Percentiles rank a stretch among this genome's conserved stretches.
These are phyloP conservation scores for Wickerhamomyces kurtzmanii DNA, from an alignment of 805 yeast species.

Conservation along the genomic window DNA sequence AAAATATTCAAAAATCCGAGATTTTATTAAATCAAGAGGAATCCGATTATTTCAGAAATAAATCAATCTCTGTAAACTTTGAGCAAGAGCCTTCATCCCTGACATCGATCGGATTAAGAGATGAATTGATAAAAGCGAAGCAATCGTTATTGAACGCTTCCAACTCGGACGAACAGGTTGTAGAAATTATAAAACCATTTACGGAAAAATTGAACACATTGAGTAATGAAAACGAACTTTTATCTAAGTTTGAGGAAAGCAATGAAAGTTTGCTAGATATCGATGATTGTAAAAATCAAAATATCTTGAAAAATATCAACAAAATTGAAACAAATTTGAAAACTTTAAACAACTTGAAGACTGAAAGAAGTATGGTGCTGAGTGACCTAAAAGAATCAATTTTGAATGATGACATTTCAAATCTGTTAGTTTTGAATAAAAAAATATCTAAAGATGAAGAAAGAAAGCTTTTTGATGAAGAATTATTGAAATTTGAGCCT, in stretches of 20 bases:
- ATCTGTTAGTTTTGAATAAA: conserved; percentile 57
- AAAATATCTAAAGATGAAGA: conserved; percentile 48
- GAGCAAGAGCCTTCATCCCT: conserved; percentile 24
- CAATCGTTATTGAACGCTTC: conserved; percentile 54
- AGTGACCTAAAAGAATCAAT: conserved; percentile 59
- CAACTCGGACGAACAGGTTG: conserved; percentile 45
- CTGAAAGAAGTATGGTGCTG: conserved; percentile 53
- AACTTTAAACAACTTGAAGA: conserved; percentile 51
- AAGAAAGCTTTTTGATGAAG: conserved; percentile 53
- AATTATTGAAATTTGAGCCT: conserved; percentile 67
- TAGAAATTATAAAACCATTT: conserved; percentile 33
- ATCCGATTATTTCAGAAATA: conserved; percentile 20
- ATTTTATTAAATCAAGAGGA: conserved; percentile 22
- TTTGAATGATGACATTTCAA: conserved; percentile 79
- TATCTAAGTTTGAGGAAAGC: conserved; percentile 6
- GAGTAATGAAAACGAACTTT: conserved; percentile 29
- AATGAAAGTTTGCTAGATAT: conserved; percentile 51
- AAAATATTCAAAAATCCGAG: conserved; percentile 26
- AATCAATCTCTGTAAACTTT: conserved; percentile 23
- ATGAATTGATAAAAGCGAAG: conserved; percentile 47
- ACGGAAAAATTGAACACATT: conserved; percentile 33
- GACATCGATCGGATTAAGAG: conserved; percentile 34
- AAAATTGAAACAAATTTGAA: conserved; percentile 47
- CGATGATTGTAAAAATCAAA: conserved; percentile 35
- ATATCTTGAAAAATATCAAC: conserved; percentile 28